Conservation (phyloP, 345 rosid species). For the Corymbia maculata region DNA sequence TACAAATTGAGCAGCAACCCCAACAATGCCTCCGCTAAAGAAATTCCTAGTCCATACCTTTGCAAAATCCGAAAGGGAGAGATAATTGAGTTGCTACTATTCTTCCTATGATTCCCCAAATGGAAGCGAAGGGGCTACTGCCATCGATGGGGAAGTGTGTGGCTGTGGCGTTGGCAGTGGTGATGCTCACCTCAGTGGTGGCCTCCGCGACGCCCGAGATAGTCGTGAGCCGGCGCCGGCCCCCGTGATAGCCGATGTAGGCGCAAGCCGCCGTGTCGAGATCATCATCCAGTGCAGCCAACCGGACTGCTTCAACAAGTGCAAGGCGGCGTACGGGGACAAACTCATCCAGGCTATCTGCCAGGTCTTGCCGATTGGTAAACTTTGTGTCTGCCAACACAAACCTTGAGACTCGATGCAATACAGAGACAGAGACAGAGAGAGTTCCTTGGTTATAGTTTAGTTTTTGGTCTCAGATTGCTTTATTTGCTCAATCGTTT, state of each 20-base stretch:
- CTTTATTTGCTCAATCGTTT: not conserved
- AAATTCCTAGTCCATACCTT: not conserved
- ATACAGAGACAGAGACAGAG: fast-evolving
- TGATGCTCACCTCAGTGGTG: not conserved
- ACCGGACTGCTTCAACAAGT: not conserved
- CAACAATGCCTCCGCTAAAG: not conserved
- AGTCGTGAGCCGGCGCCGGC: too few relatives aligned
- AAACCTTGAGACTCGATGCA: not conserved
- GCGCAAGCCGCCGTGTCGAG: not conserved
- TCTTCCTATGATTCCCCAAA: not conserved
- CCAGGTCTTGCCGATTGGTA: not conserved
- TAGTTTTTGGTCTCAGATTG: not conserved
- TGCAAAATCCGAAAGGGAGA: not conserved
- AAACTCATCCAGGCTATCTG: not conserved
- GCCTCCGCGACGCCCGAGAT: not conserved
- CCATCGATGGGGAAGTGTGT: not conserved
- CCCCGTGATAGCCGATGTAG: too few relatives aligned
- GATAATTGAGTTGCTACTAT: not conserved
- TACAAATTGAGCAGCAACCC: not conserved
- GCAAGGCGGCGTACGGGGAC: not conserved
- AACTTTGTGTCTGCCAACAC: not conserved
- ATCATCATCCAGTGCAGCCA: not conserved
- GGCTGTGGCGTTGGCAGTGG: not conserved
- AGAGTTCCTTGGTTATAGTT: not conserved
- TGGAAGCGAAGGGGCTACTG: not conserved